Base-by-base conservation (phyloP, 2,329 filamentous ascomycete species). In the Waltergamsia citrina region DNA sequence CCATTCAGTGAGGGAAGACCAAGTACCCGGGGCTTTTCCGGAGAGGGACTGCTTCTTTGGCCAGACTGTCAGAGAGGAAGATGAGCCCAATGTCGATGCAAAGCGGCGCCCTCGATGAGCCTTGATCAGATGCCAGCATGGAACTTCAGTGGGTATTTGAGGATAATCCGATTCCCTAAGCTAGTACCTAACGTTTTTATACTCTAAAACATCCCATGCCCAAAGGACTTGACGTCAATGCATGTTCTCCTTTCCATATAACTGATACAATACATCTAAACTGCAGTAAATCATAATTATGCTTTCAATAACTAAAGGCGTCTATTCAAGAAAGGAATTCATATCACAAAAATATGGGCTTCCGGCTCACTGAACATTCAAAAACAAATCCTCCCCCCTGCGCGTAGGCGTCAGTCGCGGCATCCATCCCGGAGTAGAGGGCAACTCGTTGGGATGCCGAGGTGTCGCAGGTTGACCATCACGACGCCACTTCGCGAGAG, bases 341-440 rank as follows among this genome's bases (percentile, higher is more conserved):
- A n/a, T n/a, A n/a, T n/a, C n/a, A n/a, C n/a, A n/a, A n/a, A n/a
- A n/a, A n/a, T n/a, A n/a, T n/a, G n/a, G n/a, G n/a, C n/a, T n/a
- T n/a, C n/a, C n/a, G n/a, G n/a, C n/a, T 44, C 40, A 74, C 39
- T 66, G 62, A 40, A 77, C 70, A 42, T 69, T 69, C 43, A 77
- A 47, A 42, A 71, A 79, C 38, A 85, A 48, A 49, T 84, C 78
- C 18, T 79, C 73, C 0, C 81, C 80, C 32, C 74, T 65, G 39
- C 77, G 60, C 37, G 74, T 78, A 3, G 81, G 81, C 29, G 80
- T 85, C 45, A 85, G 47, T 43, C 67, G 70, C 4, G 78, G 78
- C 43, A 76, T 62, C 75, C 77, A 57, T 17, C 43, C 38, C 15
- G 49, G 44, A 17, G 50, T 46, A 6, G 43, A 34, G 8, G 44